Conservation (phyloP, 768 basidiomycete genomes). For the Lactarius vividus region DNA sequence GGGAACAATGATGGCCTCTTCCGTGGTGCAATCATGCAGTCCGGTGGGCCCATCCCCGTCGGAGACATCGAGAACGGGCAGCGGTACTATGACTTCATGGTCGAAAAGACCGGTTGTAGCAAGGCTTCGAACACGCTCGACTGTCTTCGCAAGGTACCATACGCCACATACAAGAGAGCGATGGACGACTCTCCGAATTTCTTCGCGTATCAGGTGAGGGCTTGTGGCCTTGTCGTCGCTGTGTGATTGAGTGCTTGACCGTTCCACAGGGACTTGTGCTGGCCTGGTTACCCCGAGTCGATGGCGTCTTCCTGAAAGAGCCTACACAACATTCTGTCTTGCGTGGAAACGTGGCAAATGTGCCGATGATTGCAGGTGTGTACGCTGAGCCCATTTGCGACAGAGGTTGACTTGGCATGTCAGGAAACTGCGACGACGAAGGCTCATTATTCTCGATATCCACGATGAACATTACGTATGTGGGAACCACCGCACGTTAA, state of each 20-base stretch:
- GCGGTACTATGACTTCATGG: constrained; percentile 43
- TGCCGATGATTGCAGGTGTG: constrained; percentile 29
- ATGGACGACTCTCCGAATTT: constrained; percentile 36
- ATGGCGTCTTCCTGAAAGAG: constrained; percentile 31
- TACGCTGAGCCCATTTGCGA: neutral
- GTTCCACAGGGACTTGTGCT: constrained; percentile 28
- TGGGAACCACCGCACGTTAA: neutral
- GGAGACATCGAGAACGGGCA: constrained; percentile 35
- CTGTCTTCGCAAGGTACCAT: constrained; percentile 44
- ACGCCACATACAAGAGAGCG: constrained; percentile 33
- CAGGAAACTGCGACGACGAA: constrained; percentile 58
- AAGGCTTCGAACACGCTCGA: constrained; percentile 37
- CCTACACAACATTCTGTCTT: constrained; percentile 28
- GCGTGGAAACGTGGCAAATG: constrained; percentile 26
- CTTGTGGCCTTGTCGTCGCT: no score
- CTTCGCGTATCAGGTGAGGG: constrained; percentile 35
- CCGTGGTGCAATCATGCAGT: constrained; percentile 46
- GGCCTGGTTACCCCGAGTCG: constrained; percentile 32
- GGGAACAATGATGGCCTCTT: constrained; percentile 41
- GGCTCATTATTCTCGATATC: constrained; percentile 44
- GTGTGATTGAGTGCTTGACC: neutral
- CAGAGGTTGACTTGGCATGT: constrained; percentile 4
- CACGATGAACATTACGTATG: constrained; percentile 34
- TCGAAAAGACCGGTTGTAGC: constrained; percentile 38
- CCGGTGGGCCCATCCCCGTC: constrained; percentile 38